A percentile compares a stretch with the other conserved stretches of the same genome.
Evolutionary conservation across 768 basidiomycete genomes (phyloP).

Genomic region (Xerocomellus amylosporus): DNA sequence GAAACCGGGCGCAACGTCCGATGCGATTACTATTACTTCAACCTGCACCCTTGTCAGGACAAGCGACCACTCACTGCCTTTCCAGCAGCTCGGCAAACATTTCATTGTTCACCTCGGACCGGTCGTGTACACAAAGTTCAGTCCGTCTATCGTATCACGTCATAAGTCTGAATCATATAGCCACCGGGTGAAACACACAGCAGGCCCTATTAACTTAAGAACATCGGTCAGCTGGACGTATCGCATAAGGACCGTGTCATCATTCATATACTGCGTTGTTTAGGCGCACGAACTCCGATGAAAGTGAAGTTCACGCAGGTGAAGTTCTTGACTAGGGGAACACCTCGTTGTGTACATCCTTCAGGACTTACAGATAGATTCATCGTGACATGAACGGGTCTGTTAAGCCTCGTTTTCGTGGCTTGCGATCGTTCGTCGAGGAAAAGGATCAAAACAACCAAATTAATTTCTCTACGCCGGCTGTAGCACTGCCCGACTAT

Average conservation of each 20-base stretch:
- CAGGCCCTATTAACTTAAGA: slow-evolving; percentile 12
- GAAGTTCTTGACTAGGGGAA: slow-evolving; percentile 8
- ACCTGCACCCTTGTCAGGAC: not conserved
- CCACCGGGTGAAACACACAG: slow-evolving; percentile 16
- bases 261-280: slow-evolving; percentile 21
- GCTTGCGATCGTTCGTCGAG: slow-evolving; percentile 11
- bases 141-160: slow-evolving; percentile 26
- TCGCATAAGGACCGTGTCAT: slow-evolving; percentile 20
- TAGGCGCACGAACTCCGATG: slow-evolving; percentile 21
- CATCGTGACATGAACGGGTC: slow-evolving; percentile 7
- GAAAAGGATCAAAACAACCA: slow-evolving; percentile 5
- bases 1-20: slow-evolving; percentile 12
- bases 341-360: slow-evolving; percentile 8
- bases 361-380: not conserved
- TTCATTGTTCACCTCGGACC: slow-evolving; percentile 15
- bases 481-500: slow-evolving; percentile 15
- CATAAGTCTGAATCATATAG: slow-evolving; percentile 22
- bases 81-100: slow-evolving; percentile 12
- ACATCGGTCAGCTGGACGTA: slow-evolving; percentile 18
- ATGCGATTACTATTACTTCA: slow-evolving; percentile 16
- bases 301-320: slow-evolving; percentile 2
- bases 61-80: slow-evolving; percentile 11
- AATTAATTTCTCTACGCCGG: slow-evolving; percentile 14
- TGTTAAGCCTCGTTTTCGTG: not conserved
- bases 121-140: slow-evolving; percentile 25